Percentiles rank a stretch among this genome's conserved stretches.
Evolutionary conservation across 140 eudicot genomes (phyloP).

Genomic region (Stevia rebaudiana): DNA sequence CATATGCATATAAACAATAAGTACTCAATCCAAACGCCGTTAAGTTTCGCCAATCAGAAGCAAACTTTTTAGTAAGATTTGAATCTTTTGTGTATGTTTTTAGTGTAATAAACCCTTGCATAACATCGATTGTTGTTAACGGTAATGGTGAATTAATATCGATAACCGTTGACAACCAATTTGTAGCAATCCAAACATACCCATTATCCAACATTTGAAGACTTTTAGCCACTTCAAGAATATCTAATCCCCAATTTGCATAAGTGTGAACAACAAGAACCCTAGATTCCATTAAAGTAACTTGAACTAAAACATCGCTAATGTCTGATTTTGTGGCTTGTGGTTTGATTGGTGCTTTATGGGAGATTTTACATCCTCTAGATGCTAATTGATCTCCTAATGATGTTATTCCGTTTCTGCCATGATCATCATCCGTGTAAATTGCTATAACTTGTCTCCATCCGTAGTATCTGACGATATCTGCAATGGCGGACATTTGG

Average conservation of each 20-base stretch:
- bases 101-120: constrained; percentile 69
- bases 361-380: constrained; percentile 54
- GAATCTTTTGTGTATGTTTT: constrained; percentile 55
- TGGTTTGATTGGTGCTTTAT: constrained; percentile 52
- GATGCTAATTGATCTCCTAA: constrained; percentile 54
- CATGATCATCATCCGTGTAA: constrained; percentile 66
- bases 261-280: constrained; percentile 62
- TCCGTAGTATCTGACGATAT: constrained; percentile 47
- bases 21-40: constrained; percentile 50
- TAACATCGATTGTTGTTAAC: constrained; percentile 5
- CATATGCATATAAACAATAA: constrained; percentile 63
- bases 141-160: constrained; percentile 55
- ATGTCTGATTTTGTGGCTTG: constrained; percentile 42
- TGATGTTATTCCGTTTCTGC: constrained; percentile 71
- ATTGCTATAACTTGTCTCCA: constrained; percentile 74
- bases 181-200: constrained; percentile 76
- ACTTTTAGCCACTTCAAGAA: constrained; percentile 47
- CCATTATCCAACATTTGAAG: constrained; percentile 63
- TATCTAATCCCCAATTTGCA: constrained; percentile 39
- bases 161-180: constrained; percentile 64
- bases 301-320: constrained; percentile 45
- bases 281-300: constrained; percentile 58
- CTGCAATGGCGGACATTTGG: constrained; percentile 87
- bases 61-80: constrained; percentile 41
- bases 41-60: constrained; percentile 56